Percentiles rank a stretch among this genome's conserved stretches.
Evolutionary conservation across 768 basidiomycete genomes (phyloP).

Genomic region (Leccinum imitatum): DNA sequence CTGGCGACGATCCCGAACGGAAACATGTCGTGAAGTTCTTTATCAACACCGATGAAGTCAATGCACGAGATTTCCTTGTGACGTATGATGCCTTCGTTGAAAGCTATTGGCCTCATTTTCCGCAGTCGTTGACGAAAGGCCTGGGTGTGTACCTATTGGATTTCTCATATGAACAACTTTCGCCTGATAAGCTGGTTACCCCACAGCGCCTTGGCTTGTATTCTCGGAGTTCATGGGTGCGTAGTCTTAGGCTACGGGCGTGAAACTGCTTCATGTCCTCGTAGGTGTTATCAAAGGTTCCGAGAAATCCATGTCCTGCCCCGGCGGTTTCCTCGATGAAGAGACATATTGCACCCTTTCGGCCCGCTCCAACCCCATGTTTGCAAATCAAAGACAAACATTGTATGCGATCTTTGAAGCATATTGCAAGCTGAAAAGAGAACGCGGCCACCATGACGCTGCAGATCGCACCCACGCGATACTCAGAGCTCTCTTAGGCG

Average conservation of each 20-base stretch:
- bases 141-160: slow-evolving; percentile 42
- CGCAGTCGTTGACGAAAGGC: slow-evolving; percentile 48
- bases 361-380: too few species aligned
- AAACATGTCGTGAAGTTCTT: slow-evolving; percentile 18
- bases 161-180: background rate
- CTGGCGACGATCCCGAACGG: slow-evolving; percentile 4
- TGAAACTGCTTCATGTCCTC: background rate
- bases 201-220: slow-evolving; percentile 57
- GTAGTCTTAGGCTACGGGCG: slow-evolving; percentile 3
- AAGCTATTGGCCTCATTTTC: slow-evolving; percentile 60
- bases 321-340: slow-evolving; percentile 41
- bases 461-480: too few species aligned
- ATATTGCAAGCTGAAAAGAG: too few species aligned
- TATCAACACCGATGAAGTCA: slow-evolving; percentile 8
- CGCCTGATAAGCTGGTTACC: background rate
- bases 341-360: slow-evolving; percentile 26
- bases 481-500: too few species aligned
- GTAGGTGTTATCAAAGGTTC: slow-evolving; percentile 66
- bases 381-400: too few species aligned
- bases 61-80: slow-evolving; percentile 31
- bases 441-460: too few species aligned
- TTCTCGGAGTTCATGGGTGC: slow-evolving; percentile 66
- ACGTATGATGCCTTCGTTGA: slow-evolving; percentile 48
- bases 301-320: slow-evolving; percentile 43
- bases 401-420: too few species aligned